Evolutionary conservation across 2,329 filamentous ascomycete species (phyloP).

Genomic region (Verticillium klebahnii): DNA sequence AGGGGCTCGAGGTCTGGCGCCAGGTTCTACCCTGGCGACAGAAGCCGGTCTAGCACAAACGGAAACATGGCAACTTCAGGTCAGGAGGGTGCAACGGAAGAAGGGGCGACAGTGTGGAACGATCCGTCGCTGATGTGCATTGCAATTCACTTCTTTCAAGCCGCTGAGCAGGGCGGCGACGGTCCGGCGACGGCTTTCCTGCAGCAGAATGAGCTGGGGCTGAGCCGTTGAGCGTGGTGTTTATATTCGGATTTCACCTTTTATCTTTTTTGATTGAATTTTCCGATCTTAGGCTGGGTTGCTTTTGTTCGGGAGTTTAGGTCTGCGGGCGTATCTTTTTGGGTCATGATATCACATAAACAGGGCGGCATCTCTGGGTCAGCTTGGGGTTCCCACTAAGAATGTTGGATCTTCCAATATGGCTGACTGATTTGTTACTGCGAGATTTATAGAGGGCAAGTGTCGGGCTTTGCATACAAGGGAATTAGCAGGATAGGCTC

Average conservation of each 20-base stretch:
- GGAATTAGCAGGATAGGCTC: neutral
- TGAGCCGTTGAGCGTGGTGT: neutral
- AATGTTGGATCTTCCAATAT: neutral
- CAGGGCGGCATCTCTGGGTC: neutral
- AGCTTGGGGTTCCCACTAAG: neutral
- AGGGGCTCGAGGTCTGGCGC: constrained; percentile 19
- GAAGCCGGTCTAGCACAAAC: constrained; percentile 11
- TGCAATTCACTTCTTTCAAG: constrained; percentile 96
- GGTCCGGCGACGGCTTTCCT: constrained; percentile 78
- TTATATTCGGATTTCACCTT: neutral
- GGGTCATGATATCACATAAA: neutral
- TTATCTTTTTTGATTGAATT: neutral
- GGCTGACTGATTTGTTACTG: neutral
- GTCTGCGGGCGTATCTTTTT: neutral
- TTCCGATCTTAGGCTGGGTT: neutral
- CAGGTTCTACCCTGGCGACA: constrained; percentile 14
- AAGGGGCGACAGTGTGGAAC: constrained; percentile 53
- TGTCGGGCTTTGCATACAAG: neutral
- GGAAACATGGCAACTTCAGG: constrained; percentile 21
- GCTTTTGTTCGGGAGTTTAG: neutral
- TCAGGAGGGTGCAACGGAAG: constrained; percentile 25
- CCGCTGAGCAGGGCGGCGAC: constrained; percentile 81
- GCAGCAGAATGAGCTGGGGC: constrained; percentile 53
- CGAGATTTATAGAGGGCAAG: neutral
- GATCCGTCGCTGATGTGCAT: constrained; percentile 90